Evolutionary conservation across 176 grass and related monocot genomes (phyloP).

Genomic region (Hordeum marinum): DNA sequence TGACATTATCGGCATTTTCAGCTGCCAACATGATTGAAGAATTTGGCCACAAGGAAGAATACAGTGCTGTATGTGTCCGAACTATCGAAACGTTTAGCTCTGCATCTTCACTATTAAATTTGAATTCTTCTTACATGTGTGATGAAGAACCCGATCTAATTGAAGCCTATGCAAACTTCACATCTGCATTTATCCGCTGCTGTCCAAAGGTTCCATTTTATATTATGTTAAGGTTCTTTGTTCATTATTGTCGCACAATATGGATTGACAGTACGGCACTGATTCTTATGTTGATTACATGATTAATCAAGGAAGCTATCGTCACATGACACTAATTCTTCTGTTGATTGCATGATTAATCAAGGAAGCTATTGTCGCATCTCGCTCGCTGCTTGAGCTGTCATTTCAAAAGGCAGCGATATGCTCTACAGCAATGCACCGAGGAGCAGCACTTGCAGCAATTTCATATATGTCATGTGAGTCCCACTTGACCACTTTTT

Average conservation of each 20-base stretch:
- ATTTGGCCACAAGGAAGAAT: conserved; percentile 90
- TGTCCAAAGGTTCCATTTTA: conserved; percentile 74
- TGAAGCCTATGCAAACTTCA: conserved; percentile 82
- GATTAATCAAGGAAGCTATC: not conserved
- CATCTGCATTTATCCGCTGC: conserved; percentile 76
- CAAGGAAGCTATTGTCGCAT: conserved; percentile 70
- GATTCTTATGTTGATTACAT: conserved; percentile 25
- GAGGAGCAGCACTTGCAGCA: conserved; percentile 73
- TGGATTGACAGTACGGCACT: conserved; percentile 7
- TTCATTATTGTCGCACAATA: conserved; percentile 14
- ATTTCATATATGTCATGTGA: conserved; percentile 95
- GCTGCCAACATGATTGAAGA: conserved; percentile 77
- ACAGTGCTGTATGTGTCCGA: conserved; percentile 57
- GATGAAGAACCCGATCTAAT: conserved; percentile 96
- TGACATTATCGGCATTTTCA: conserved; percentile 49
- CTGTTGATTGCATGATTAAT: conserved; percentile 27
- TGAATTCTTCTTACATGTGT: conserved; percentile 86
- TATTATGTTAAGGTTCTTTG: not conserved
- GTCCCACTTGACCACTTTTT: conserved; percentile 33
- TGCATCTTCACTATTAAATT: conserved; percentile 64
- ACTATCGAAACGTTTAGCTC: conserved; percentile 83
- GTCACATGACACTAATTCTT: conserved; percentile 5
- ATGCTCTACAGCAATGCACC: conserved; percentile 91
- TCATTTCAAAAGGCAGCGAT: conserved; percentile 92
- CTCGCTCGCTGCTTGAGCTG: conserved; percentile 65